Evolutionary conservation across 495 filamentous ascomycete genomes (phyloP).

Genomic region (Penicillium turbatum): DNA sequence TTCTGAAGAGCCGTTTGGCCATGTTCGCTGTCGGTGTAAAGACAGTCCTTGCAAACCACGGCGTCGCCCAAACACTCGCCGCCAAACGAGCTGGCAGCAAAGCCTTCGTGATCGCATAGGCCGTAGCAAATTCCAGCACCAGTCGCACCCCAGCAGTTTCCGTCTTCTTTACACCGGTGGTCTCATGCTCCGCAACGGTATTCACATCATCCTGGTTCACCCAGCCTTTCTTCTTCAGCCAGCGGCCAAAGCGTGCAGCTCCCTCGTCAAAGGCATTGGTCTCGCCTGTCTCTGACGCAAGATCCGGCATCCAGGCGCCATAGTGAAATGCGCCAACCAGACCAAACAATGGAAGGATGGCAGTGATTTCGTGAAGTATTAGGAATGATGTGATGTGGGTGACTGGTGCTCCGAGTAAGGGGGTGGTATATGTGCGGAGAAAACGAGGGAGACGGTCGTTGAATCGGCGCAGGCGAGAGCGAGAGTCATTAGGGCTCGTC

Average conservation of each 20-base stretch:
- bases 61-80: slow-evolving; percentile 80
- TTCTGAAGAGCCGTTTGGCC: slow-evolving; percentile 38
- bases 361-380: slow-evolving; percentile 87
- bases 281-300: slow-evolving; percentile 47
- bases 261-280: slow-evolving; percentile 46
- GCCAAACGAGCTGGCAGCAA: slow-evolving; percentile 71
- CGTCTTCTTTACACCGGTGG: slow-evolving; percentile 1
- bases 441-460: slow-evolving; percentile 55
- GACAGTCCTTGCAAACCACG: slow-evolving; percentile 80
- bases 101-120: slow-evolving; percentile 84
- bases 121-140: slow-evolving; percentile 70
- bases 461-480: slow-evolving; percentile 53
- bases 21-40: slow-evolving; percentile 45
- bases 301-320: slow-evolving; percentile 57
- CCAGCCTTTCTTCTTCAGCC: slow-evolving; percentile 60
- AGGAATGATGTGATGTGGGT: slow-evolving; percentile 84
- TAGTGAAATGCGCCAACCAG: slow-evolving; percentile 76
- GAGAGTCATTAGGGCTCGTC: slow-evolving; percentile 27
- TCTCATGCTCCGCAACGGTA: slow-evolving; percentile 23
- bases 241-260: slow-evolving; percentile 53
- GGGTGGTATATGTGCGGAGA: slow-evolving; percentile 61
- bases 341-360: slow-evolving; percentile 71
- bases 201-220: slow-evolving; percentile 45
- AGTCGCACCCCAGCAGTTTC: slow-evolving; percentile 46
- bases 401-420: slow-evolving; percentile 68